Evolutionary conservation across 1,284 basidiomycete genomes (phyloP).

Genomic region (Apiotrichum montevideense): DNA sequence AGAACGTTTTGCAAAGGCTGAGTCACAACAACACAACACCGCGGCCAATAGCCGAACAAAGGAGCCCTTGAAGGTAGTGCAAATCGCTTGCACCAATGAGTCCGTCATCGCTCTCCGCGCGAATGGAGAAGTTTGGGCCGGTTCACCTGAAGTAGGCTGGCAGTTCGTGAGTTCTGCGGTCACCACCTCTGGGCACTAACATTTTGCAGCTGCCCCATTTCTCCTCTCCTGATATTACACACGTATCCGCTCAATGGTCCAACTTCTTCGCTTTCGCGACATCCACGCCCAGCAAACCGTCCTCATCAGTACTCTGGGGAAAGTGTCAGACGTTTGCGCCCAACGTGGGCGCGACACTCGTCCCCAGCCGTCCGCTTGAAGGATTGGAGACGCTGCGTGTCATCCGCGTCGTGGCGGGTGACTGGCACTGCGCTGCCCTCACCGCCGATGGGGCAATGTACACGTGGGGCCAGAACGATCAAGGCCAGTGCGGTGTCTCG

Average conservation of each 20-base stretch:
- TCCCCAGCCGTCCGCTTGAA: constrained; percentile 57
- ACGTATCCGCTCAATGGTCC: constrained; percentile 78
- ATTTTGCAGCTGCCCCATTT: constrained; percentile 31
- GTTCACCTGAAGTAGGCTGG: background rate
- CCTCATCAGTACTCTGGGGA: constrained; percentile 18
- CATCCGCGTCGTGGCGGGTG: constrained; percentile 78
- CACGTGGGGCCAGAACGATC: constrained; percentile 74
- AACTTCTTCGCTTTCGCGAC: constrained; percentile 77
- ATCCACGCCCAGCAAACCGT: constrained; percentile 52
- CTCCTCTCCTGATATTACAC: constrained; percentile 37
- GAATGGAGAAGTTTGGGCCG: constrained; percentile 44
- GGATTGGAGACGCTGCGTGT: constrained; percentile 64
- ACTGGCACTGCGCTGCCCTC: constrained; percentile 82
- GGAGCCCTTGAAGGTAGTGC: constrained; percentile 54
- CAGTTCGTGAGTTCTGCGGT: constrained; percentile 54
- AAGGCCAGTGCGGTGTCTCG: constrained; percentile 68
- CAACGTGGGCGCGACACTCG: constrained; percentile 5
- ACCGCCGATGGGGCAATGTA: constrained; percentile 68
- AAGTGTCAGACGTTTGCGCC: constrained; percentile 30
- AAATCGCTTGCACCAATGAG: constrained; percentile 66
- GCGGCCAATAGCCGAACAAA: background rate
- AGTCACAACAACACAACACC: background rate
- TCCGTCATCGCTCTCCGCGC: constrained; percentile 64
- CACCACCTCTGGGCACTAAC: background rate
- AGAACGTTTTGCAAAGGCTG: constrained; percentile 50